Evolutionary conservation across 192 early-diverging fungal species (phyloP).

Genomic region (Coemansia sp.): DNA sequence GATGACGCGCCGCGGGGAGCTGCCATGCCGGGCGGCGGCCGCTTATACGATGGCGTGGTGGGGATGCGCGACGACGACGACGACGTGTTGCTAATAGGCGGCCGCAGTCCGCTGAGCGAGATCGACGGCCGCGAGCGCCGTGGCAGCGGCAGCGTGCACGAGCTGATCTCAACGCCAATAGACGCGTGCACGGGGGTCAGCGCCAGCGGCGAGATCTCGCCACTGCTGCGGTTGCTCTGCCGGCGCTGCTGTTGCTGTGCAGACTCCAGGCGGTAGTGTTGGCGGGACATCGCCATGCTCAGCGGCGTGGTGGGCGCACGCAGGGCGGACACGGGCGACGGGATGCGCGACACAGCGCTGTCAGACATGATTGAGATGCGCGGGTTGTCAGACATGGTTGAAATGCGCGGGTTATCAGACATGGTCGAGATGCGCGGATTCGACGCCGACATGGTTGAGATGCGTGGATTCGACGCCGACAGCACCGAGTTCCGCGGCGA

Average conservation of each 20-base stretch:
- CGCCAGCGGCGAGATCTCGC: conserved; percentile 15
- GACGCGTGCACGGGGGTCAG: conserved; percentile 19
- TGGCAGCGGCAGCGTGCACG: neutral
- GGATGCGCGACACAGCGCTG: conserved; percentile 4
- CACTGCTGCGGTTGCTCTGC: conserved; percentile 5
- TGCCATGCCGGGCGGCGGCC: neutral
- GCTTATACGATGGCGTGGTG: neutral
- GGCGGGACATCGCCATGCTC: conserved; percentile 15
- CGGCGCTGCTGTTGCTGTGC: conserved; percentile 6
- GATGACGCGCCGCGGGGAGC: conserved; percentile 1
- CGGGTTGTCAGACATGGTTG: conserved; percentile 5
- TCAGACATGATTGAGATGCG: conserved; percentile 12
- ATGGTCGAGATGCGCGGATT: conserved; percentile 7
- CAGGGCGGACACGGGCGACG: conserved; percentile 6
- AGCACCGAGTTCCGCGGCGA: conserved; percentile 17
- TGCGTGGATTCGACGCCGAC: no score
- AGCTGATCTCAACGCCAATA: conserved; percentile 4
- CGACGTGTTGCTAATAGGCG: neutral
- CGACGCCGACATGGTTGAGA: neutral
- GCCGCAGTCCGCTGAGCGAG: conserved; percentile 1
- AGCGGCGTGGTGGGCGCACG: conserved; percentile 11
- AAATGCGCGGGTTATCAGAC: conserved; percentile 12
- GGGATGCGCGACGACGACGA: conserved; percentile 8
- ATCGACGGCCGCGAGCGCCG: conserved; percentile 2
- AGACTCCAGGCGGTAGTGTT: conserved; percentile 24